phyloP scores from a whole-genome alignment of 139 green algal genomes.

The Spirogloea muscicola region DNA sequence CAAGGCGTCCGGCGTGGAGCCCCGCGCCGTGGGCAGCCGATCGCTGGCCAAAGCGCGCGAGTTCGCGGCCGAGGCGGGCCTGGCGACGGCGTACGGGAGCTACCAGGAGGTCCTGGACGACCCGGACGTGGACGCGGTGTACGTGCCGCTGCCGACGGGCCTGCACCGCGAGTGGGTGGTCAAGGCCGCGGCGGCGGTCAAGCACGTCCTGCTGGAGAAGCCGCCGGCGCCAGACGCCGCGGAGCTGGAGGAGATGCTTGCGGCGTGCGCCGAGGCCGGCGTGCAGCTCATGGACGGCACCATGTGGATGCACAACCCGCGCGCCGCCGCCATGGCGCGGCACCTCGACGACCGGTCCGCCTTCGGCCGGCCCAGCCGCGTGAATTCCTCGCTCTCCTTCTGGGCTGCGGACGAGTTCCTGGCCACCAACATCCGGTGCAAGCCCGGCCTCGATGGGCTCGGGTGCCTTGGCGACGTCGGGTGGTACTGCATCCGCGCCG shows the following conservation, averaged over 20 bases:
- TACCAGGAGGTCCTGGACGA: slow-evolving; percentile 58
- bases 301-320: slow-evolving; percentile 40
- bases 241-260: slow-evolving; percentile 27
- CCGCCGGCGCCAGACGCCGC: slow-evolving; percentile 41
- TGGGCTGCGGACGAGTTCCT: background rate
- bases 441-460: slow-evolving; percentile 12
- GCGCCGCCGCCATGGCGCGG: background rate
- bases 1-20: background rate
- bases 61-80: slow-evolving; percentile 39
- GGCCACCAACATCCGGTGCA: background rate
- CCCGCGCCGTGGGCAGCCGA: slow-evolving; percentile 52
- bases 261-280: slow-evolving; percentile 1
- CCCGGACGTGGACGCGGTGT: slow-evolving; percentile 51
- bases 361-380: slow-evolving; percentile 1
- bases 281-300: slow-evolving; percentile 38
- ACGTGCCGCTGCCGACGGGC: slow-evolving; percentile 55
- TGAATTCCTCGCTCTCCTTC: slow-evolving; percentile 14
- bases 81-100: slow-evolving; percentile 43
- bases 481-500: slow-evolving; percentile 23
- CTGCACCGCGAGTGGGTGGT: slow-evolving; percentile 56
- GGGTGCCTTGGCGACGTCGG: slow-evolving; percentile 27
- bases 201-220: slow-evolving; percentile 62
- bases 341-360: background rate
- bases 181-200: slow-evolving; percentile 46
- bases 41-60: slow-evolving; percentile 31